Conservation (phyloP, 2,329 filamentous ascomycete genomes). For the Thelonectria olida region DNA sequence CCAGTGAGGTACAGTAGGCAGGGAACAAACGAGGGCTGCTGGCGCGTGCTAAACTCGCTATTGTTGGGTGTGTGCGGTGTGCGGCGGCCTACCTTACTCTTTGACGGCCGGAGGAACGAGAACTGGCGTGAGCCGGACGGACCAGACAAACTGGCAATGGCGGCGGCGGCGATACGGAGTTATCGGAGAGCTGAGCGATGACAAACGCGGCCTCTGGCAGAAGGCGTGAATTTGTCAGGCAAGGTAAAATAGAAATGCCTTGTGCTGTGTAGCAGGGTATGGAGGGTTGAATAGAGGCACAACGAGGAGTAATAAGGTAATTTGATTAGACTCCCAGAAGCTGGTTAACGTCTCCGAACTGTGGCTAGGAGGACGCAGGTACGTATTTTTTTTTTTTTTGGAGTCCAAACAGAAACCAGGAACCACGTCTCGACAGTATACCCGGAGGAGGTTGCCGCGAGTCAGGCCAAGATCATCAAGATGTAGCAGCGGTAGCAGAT, state of each 20-base stretch:
- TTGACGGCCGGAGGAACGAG: constrained; percentile 7
- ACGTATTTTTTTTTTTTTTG: neutral
- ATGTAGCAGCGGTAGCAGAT: constrained; percentile 4
- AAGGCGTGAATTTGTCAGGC: constrained; percentile 6
- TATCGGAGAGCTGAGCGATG: constrained; percentile 21
- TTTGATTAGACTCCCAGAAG: constrained; percentile 9
- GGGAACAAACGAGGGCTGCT: neutral
- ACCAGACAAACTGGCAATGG: constrained; percentile 15
- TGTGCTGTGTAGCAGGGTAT: neutral
- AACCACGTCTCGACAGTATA: constrained; percentile 9
- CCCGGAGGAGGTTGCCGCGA: constrained; percentile 7
- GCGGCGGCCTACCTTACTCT: constrained; percentile 3
- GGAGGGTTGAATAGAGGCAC: neutral
- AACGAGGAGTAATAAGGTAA: neutral
- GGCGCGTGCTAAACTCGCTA: neutral
- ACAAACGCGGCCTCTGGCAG: neutral
- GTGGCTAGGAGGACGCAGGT: constrained; percentile 3
- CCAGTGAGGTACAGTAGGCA: neutral
- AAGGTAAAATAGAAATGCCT: neutral
- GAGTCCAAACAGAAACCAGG: constrained; percentile 12
- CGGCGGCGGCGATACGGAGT: constrained; percentile 24
- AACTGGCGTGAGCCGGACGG: constrained; percentile 14
- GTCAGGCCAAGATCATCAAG: constrained; percentile 13
- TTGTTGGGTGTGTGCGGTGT: neutral
- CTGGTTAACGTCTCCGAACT: constrained; percentile 4